Conservation (phyloP, 129 eudicot genomes). For the Silybum marianum region DNA sequence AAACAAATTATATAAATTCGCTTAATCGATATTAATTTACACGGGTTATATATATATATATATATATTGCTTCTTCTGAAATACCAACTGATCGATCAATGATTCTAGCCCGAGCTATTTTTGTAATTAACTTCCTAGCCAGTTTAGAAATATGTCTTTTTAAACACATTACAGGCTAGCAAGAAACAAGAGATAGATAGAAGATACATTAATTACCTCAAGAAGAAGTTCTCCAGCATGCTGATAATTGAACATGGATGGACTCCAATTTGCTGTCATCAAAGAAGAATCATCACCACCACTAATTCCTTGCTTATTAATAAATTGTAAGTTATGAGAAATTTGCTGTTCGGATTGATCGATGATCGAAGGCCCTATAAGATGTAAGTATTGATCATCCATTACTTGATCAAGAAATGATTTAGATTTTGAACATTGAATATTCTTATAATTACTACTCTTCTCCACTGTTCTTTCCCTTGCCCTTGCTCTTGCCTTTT, state of each 20-base stretch:
- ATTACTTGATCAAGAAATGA: conserved; percentile 23
- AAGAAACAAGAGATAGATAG: too few relatives aligned
- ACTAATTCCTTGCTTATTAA: conserved; percentile 16
- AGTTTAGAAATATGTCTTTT: neutral
- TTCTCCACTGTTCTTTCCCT: conserved; percentile 70
- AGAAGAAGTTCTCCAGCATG: conserved; percentile 25
- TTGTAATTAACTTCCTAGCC: too few relatives aligned
- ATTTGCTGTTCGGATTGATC: conserved; percentile 18
- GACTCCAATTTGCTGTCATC: conserved; percentile 31
- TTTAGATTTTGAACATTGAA: conserved; percentile 5
- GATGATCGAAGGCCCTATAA: conserved; percentile 31
- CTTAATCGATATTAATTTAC: neutral
- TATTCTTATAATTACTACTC: conserved; percentile 23
- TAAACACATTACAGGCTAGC: too few relatives aligned
- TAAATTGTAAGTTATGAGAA: neutral
- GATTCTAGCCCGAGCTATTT: neutral
- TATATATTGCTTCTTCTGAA: neutral
- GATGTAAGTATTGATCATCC: neutral
- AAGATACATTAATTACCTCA: conserved; percentile 35
- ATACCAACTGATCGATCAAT: neutral
- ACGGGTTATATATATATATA: too few relatives aligned
- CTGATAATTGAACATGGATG: conserved; percentile 39
- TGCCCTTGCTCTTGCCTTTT: conserved; percentile 66
- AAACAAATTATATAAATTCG: conserved; percentile 3
- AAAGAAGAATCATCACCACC: conserved; percentile 19